Percentiles rank a stretch among this genome's conserved stretches.
phyloP scores from a whole-genome alignment of 1,139 yeast species.

The Hyphopichia burtonii region DNA sequence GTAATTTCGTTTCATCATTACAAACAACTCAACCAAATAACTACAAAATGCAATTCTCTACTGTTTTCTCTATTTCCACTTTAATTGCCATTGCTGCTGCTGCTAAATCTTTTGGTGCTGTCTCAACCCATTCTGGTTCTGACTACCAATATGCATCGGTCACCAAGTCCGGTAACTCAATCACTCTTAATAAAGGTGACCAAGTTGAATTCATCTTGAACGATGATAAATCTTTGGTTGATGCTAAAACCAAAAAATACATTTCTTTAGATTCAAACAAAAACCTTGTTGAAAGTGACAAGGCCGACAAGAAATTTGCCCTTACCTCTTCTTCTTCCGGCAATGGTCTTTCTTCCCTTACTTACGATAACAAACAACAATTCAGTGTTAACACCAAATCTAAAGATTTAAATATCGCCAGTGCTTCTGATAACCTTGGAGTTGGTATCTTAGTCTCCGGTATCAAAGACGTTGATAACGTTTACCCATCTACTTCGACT shows the following conservation, averaged over 20 bases:
- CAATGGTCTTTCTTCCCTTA: no score
- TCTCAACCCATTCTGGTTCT: conserved; percentile 26
- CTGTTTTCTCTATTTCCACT: conserved; percentile 16
- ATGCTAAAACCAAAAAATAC: conserved; percentile 14
- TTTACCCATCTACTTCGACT: conserved; percentile 10
- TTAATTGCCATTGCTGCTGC: conserved; percentile 23
- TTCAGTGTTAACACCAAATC: conserved; percentile 13
- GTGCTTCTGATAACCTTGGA: neutral
- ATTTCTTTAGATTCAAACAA: conserved; percentile 12
- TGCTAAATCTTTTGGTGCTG: conserved; percentile 17
- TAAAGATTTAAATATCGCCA: neutral
- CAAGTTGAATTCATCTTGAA: conserved; percentile 15
- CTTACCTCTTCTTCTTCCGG: no score
- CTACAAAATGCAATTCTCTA: conserved; percentile 3
- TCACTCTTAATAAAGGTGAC: conserved; percentile 13
- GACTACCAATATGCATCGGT: conserved; percentile 17
- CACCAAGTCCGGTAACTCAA: conserved; percentile 15
- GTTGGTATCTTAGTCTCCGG: conserved; percentile 3
- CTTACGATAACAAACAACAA: conserved; percentile 11
- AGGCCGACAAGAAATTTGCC: conserved; percentile 17
- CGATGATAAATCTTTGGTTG: conserved; percentile 21
- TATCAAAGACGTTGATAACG: conserved; percentile 1
- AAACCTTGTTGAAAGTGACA: conserved; percentile 12
- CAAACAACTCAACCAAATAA: neutral
- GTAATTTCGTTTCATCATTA: neutral